Base-by-base conservation (phyloP, 305 asterid species). In the Monarda citriodora region DNA sequence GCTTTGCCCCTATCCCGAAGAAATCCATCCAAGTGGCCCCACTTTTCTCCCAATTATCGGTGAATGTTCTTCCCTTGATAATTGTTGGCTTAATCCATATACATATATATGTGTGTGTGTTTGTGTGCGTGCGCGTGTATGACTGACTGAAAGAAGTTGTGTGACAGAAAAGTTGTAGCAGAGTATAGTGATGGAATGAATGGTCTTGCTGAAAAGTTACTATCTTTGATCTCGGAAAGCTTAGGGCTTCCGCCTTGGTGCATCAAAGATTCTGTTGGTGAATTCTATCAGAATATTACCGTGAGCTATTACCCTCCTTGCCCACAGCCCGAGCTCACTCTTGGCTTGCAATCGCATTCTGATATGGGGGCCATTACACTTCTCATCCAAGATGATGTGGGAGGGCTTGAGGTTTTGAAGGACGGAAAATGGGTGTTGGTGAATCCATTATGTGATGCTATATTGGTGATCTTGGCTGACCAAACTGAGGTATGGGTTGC, bases 271-370 rank as follows among this genome's bases (percentile, higher is more conserved):
- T 62, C 56, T 25, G 70, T 87, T 58, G 96, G 99, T 58, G 96
- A 90, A 63, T 65, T 94, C 63, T 83, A 78, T 66, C 97, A 94
- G 75, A 94, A 94, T 69, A 88, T 90, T 62, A 90, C 99, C 11
- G 59, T 85, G 57, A 86, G 96, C 70, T 93, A 83, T 59, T 90
- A 89, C 76, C 99, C 97, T 21, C 93, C 93, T 26, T 90, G 99
- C 77, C 95, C 97, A 10, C 96, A 90, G 73, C 99, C 99, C 0
- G 96, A 94, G 68, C 97, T 90, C 38, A 88, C 96, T 42, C 96
- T 94, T 61, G 99, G 99, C 29, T 72, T 94, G 83, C 97, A 90
- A 69, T 86, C 99, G 5, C 97, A 94, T 72, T 85, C 96, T 21
- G 97, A 90, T 67, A 68, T 90, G 61, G 97, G 99, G 22, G 96